Base-by-base conservation (phyloP, 768 basidiomycete species). In the Rhodotorula toruloides region DNA sequence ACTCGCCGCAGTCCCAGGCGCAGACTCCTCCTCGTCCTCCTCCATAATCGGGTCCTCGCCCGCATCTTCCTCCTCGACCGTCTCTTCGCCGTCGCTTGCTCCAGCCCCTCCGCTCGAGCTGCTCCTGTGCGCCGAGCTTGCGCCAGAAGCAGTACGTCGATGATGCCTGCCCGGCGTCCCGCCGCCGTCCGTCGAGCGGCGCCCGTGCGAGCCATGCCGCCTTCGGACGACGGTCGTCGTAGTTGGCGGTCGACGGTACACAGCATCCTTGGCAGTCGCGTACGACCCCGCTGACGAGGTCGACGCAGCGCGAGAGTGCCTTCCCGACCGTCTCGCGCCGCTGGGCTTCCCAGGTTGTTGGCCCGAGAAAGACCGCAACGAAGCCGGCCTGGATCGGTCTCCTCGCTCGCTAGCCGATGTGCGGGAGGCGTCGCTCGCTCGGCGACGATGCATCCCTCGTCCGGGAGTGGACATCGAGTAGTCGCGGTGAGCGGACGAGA, bases 361-460 rank as follows among this genome's bases (percentile, higher is more conserved):
- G 32, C 17, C 61, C 67, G 43, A 55, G 39, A 58, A 53, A 3
- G 65, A 67, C 22, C 65, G 73, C 13, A 70, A 6, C 19, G 70
- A 71, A 19, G 62, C 54, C 3, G 70, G 73, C 2, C 71, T 48
- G 4, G 73, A 74, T 11, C 53, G 54, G 19, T 61, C 29, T 17
- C 39, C 52, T 58, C 67, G 63, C 57, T 65, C 61, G 59, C 88
- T 88, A 62, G 87, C 83, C 6, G 89, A 90, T 17, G 85, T 82
- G 27, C 89, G 83, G 16, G 85, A 83, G 9, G 85, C 83, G 21
- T 81, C 81, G 58, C 81, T 81, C 27, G 79, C 74, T 52, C 81
- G 79, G 21, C 82, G 79, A 19, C 77, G 74, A 40, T 82, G 78
- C 13, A 61, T 32, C 12, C 68, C 40, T 19, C 61, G 57, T 0